These are phyloP conservation scores for Eutreptiella sp. DNA, from an alignment of 208 protist genomes.

Conservation along the genomic window DNA sequence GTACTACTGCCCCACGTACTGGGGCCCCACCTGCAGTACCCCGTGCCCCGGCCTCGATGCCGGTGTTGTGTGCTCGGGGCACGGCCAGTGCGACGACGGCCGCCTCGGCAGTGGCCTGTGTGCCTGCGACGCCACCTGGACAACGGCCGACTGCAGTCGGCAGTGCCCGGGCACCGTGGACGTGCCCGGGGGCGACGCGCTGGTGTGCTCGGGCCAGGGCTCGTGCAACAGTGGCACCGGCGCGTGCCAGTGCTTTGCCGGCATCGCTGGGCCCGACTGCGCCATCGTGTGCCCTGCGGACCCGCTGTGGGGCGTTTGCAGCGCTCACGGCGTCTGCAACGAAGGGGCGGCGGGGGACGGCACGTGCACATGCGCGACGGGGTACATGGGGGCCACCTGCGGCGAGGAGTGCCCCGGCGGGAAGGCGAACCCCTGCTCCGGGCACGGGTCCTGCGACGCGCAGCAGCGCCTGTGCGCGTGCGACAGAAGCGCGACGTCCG, in stretches of 20 bases:
- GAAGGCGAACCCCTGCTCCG: neutral
- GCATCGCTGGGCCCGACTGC: neutral
- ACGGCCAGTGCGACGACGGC: constrained; percentile 26
- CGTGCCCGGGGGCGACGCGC: neutral
- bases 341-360: constrained; percentile 13
- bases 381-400: constrained; percentile 4
- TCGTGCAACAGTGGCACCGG: neutral
- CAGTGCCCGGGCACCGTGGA: constrained; percentile 18
- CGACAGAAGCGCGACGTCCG: constrained; percentile 15
- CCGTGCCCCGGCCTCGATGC: neutral
- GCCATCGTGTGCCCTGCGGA: neutral
- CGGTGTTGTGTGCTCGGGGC: constrained; percentile 4
- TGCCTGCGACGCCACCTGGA: constrained; percentile 3
- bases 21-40: neutral
- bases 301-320: neutral
- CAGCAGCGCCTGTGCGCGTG: constrained; percentile 16
- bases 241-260: neutral
- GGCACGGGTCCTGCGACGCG: neutral
- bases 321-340: constrained; percentile 17
- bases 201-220: neutral
- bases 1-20: neutral
- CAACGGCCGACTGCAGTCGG: neutral
- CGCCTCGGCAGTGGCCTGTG: constrained; percentile 25
- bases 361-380: constrained; percentile 10
- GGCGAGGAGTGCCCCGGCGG: constrained; percentile 4